Conservation (phyloP, 768 basidiomycete genomes). For the Gloeophyllum trabeum region DNA sequence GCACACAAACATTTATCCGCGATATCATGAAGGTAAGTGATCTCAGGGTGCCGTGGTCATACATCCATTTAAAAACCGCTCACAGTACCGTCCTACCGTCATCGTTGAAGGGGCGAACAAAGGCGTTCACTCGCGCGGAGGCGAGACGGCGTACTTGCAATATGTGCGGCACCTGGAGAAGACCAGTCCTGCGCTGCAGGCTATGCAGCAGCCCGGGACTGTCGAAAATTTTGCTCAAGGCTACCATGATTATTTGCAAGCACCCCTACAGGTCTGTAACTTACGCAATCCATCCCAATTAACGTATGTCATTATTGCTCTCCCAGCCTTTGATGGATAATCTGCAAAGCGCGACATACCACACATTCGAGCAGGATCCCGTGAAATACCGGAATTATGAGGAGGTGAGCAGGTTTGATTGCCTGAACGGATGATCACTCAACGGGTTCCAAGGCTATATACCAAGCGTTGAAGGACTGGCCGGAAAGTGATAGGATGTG, state of each 20-base stretch:
- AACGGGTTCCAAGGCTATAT: conserved; percentile 49
- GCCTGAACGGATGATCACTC: not conserved
- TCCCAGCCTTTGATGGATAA: conserved; percentile 92
- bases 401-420: conserved; percentile 38
- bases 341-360: conserved; percentile 89
- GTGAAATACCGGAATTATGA: conserved; percentile 95
- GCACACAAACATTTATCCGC: conserved; percentile 83
- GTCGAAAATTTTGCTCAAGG: conserved; percentile 87
- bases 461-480: conserved; percentile 66
- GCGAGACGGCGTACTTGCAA: conserved; percentile 80
- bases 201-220: conserved; percentile 54
- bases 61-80: conserved; percentile 11
- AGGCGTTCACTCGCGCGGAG: conserved; percentile 66
- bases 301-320: not conserved
- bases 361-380: conserved; percentile 96
- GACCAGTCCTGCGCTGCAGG: conserved; percentile 57
- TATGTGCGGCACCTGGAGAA: conserved; percentile 80
- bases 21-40: conserved; percentile 82
- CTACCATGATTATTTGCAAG: conserved; percentile 93
- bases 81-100: conserved; percentile 75
- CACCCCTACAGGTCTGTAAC: conserved; percentile 70
- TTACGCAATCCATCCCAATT: conserved; percentile 3
- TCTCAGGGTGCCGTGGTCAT: too few relatives aligned
- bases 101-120: conserved; percentile 64
- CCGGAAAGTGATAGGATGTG: conserved; percentile 51